Evolutionary conservation across 1,139 yeast species (phyloP), one percentile per base, ranked within the genome.

Genomic region (Blastobotrys apis): DNA sequence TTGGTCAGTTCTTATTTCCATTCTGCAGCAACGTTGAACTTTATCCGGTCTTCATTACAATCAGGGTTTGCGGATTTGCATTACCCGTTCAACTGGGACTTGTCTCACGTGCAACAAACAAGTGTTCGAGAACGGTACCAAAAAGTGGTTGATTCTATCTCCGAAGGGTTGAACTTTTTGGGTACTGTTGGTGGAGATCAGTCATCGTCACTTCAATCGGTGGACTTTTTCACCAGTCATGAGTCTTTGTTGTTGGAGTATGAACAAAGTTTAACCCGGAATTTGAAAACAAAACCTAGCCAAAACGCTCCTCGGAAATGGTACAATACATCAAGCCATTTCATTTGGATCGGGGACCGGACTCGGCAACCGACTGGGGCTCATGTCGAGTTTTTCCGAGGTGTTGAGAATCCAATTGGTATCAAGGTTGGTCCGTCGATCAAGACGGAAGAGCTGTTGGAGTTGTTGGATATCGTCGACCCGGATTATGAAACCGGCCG

Each of bases 271-370:
- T 55, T 69, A 47, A 69, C 74, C n/a, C 57, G 74, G 21, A 35
- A 53, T 35, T 51, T 63, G 23, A 48, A 50, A 21, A 25, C 33
- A 16, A 19, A 23, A 10, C 22, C 37, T 5, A 17, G 35, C 12
- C 59, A 53, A 27, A 56, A 63, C 3, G 38, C 47, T 25, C 34
- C 47, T 10, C 53, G 53, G 33, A 58, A 58, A 23, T 68, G 64
- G 64, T 69, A 66, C 59, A 66, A 69, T 52, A 67, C 73, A 3
- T 66, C 72, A 3, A 69, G 73, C 2, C 74, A 69, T 45, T 69
- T 69, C 52, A 58, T 69, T 37, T 69, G 74, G 74, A 69, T 69
- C 38, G 74, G 74, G 13, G 74, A 69, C 51, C 62, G 74, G 25
- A 69, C 74, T 1, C 53, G 74, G 13, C 73, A 69, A 53, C 54